Evolutionary conservation across 2,329 filamentous ascomycete species (phyloP).

Genomic region (Trichophyton mentagrophytes): DNA sequence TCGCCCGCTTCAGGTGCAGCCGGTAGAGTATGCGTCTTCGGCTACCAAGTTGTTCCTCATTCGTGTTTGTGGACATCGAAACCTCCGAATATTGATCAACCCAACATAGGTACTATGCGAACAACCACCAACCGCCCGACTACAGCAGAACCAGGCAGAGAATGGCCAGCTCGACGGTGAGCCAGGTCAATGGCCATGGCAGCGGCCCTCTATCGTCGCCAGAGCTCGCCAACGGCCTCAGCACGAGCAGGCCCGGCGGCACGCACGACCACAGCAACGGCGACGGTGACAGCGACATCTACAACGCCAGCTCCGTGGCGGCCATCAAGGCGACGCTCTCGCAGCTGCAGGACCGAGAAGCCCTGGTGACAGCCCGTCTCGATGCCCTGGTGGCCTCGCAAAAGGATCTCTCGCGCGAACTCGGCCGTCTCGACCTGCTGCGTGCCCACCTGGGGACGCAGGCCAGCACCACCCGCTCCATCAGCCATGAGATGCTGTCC

Average conservation of each 20-base stretch:
- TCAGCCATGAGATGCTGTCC: slow-evolving; percentile 84
- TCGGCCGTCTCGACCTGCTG: slow-evolving; percentile 75
- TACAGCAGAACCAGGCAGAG: too few relatives aligned
- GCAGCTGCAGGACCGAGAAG: slow-evolving; percentile 63
- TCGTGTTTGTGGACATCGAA: too few relatives aligned
- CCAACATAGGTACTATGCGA: too few relatives aligned
- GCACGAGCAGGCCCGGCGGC: too few relatives aligned
- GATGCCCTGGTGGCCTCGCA: slow-evolving; percentile 69
- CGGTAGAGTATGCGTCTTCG: too few relatives aligned
- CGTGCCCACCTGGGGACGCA: slow-evolving; percentile 81
- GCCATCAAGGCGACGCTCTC: slow-evolving; percentile 69
- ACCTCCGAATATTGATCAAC: too few relatives aligned
- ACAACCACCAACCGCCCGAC: neutral
- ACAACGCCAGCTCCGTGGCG: slow-evolving; percentile 59
- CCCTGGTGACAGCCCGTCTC: slow-evolving; percentile 58
- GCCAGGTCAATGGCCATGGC: neutral
- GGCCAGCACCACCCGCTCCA: slow-evolving; percentile 64
- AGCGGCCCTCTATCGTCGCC: slow-evolving; percentile 8
- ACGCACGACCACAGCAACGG: too few relatives aligned
- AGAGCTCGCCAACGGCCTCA: slow-evolving; percentile 7
- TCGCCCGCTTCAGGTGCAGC: too few relatives aligned
- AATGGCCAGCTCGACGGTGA: neutral
- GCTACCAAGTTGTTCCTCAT: too few relatives aligned
- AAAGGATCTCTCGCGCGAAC: slow-evolving; percentile 71
- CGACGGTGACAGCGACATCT: slow-evolving; percentile 35